Evolutionary conservation across 1,284 basidiomycete species (phyloP).

Genomic region (Veloporphyrellus conicus): DNA sequence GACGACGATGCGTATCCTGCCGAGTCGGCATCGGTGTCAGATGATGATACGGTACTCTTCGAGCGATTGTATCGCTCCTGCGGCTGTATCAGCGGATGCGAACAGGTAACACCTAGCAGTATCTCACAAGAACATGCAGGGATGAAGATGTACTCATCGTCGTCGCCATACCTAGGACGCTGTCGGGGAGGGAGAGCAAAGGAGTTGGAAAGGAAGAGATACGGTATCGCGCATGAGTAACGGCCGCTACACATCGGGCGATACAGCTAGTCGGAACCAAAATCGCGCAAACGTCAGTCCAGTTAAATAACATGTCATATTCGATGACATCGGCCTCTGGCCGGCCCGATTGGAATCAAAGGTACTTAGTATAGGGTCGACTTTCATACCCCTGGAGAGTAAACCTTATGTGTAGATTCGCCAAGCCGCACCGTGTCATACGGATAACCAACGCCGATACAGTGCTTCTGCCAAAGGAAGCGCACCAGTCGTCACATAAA

Average conservation of each 20-base stretch:
- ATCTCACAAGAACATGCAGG: conserved; percentile 17
- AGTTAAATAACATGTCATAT: not conserved
- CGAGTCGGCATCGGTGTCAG: conserved; percentile 26
- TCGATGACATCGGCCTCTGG: conserved; percentile 5
- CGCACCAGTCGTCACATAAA: conserved; percentile 76
- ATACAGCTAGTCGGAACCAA: conserved; percentile 11
- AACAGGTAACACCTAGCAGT: not conserved
- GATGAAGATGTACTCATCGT: conserved; percentile 13
- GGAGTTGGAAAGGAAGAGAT: not conserved
- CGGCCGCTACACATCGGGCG: not conserved
- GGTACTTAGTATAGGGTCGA: not conserved
- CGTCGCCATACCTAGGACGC: conserved; percentile 12
- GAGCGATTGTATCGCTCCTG: conserved; percentile 20
- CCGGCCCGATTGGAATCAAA: conserved; percentile 6
- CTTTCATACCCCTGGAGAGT: not conserved
- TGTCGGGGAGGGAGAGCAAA: not conserved
- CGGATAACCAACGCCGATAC: conserved; percentile 65
- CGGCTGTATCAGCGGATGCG: conserved; percentile 4
- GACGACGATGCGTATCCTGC: conserved; percentile 28
- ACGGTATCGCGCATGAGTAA: not conserved
- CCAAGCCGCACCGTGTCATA: conserved; percentile 35
- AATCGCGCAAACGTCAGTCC: conserved; percentile 7
- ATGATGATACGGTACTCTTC: conserved; percentile 21
- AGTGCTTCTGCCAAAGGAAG: conserved; percentile 60
- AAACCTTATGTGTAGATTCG: not conserved